Evolutionary conservation across 2,329 filamentous ascomycete species (phyloP).

Genomic region (Aspergillus fumigatus): DNA sequence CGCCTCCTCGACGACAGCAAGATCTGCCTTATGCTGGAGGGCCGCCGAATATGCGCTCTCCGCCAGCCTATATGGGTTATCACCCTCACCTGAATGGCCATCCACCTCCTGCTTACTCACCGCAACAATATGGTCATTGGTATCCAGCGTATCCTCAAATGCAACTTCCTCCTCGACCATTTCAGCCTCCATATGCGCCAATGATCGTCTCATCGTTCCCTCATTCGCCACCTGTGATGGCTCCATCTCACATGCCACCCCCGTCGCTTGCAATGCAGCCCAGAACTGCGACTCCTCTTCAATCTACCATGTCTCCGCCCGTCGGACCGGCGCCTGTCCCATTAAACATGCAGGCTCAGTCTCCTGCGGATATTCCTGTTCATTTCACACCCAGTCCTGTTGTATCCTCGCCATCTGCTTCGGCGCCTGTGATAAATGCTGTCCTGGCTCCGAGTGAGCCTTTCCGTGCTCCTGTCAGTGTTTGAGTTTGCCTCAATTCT

Average conservation of each 20-base stretch:
- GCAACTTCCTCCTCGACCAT: slow-evolving; percentile 37
- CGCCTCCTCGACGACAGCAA: slow-evolving; percentile 44
- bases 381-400: slow-evolving; percentile 28
- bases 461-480: slow-evolving; percentile 47
- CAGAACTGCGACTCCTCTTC: slow-evolving; percentile 35
- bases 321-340: slow-evolving; percentile 23
- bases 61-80: slow-evolving; percentile 56
- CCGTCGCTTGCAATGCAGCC: slow-evolving; percentile 34
- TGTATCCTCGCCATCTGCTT: slow-evolving; percentile 27
- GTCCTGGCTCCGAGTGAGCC: slow-evolving; percentile 35
- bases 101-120: slow-evolving; percentile 41
- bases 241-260: slow-evolving; percentile 33
- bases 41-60: slow-evolving; percentile 51
- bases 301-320: slow-evolving; percentile 32
- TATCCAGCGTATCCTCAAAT: slow-evolving; percentile 41
- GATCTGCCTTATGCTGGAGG: slow-evolving; percentile 41
- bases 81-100: slow-evolving; percentile 56
- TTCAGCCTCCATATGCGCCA: slow-evolving; percentile 39
- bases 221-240: slow-evolving; percentile 37
- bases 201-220: slow-evolving; percentile 43
- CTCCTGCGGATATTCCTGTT: slow-evolving; percentile 18
- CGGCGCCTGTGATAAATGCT: slow-evolving; percentile 20
- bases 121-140: slow-evolving; percentile 45
- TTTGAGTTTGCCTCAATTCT: neutral
- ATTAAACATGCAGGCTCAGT: slow-evolving; percentile 27